These are phyloP conservation scores for Solanum verrucosum DNA, from an alignment of 257 asterid species.

Conservation along the genomic window DNA sequence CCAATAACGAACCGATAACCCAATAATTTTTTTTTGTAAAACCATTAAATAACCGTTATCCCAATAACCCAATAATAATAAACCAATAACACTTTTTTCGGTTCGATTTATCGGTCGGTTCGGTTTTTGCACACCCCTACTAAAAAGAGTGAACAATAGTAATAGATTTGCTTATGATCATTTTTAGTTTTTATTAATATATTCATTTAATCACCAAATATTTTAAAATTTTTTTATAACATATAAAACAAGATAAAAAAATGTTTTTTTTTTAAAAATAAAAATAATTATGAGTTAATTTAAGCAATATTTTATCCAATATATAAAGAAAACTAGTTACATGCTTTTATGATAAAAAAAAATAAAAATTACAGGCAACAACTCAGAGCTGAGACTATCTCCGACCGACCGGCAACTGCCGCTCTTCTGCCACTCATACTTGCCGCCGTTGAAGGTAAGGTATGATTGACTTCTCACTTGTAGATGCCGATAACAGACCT, in stretches of 20 bases:
- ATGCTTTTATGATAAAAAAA: not conserved
- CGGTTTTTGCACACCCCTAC: no score
- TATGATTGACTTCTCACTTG: not conserved
- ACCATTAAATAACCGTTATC: no score
- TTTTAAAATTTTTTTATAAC: no score
- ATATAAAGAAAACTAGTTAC: not conserved
- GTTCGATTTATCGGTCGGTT: no score
- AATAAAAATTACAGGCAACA: not conserved
- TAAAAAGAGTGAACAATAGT: no score
- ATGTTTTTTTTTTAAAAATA: not conserved
- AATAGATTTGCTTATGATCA: no score
- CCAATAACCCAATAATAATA: no score
- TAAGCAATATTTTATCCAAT: not conserved
- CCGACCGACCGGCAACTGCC: not conserved
- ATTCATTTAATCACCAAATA: not conserved
- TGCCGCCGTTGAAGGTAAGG: not conserved
- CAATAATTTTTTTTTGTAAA: no score
- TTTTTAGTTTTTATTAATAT: no score
- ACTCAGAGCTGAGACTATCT: not conserved
- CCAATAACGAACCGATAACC: no score
- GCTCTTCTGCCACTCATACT: not conserved
- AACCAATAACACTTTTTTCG: no score
- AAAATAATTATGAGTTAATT: not conserved
- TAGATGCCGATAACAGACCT: not conserved
- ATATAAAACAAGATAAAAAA: not conserved